Evolutionary conservation across 495 filamentous ascomycete genomes (phyloP).

Genomic region (Saxophila tyrrhenica): DNA sequence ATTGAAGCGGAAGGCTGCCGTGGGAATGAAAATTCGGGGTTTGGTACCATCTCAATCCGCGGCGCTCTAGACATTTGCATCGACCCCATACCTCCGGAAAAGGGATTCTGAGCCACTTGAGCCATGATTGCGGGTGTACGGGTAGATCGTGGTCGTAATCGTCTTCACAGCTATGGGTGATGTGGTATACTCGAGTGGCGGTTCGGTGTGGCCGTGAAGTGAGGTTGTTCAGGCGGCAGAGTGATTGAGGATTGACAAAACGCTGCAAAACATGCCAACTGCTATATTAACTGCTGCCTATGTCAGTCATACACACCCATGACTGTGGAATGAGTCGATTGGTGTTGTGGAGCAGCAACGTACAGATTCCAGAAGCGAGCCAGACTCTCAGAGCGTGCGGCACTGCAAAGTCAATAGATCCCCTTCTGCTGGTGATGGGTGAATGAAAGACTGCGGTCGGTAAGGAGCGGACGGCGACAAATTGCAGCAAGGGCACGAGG

Average conservation of each 20-base stretch:
- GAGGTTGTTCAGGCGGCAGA: background rate
- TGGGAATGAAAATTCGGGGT: conserved; percentile 17
- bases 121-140: conserved; percentile 6
- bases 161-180: too few species aligned
- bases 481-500: conserved; percentile 7
- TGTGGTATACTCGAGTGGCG: too few species aligned
- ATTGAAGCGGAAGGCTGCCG: background rate
- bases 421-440: background rate
- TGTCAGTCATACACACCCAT: too few species aligned
- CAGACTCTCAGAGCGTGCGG: conserved; percentile 8
- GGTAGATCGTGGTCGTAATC: background rate
- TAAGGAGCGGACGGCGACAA: conserved; percentile 16
- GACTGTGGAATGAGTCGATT: background rate
- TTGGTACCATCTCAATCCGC: conserved; percentile 14
- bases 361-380: background rate
- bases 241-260: background rate
- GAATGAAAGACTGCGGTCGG: background rate
- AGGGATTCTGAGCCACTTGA: background rate
- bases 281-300: background rate
- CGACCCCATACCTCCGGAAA: background rate
- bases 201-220: background rate
- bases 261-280: conserved; percentile 2
- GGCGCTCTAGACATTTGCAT: conserved; percentile 6
- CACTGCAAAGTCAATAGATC: background rate
- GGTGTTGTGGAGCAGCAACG: too few species aligned